Conservation (phyloP, 1,284 basidiomycete species). For the Melampsora americana region DNA sequence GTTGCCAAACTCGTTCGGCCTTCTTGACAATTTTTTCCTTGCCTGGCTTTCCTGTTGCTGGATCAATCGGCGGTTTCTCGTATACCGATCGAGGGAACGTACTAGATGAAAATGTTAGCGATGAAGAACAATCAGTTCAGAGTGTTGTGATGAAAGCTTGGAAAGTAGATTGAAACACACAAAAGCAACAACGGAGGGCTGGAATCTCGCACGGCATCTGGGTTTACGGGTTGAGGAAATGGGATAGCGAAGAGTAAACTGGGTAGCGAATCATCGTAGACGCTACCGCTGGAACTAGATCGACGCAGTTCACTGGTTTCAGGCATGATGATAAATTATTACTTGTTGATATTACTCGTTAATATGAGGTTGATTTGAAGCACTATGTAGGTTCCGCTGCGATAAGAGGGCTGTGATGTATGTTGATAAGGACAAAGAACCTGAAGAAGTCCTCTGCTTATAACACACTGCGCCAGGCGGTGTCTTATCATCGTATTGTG, state of each 20-base stretch:
- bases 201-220: slow-evolving; percentile 6
- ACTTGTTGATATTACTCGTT: too few relatives aligned
- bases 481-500: too few relatives aligned
- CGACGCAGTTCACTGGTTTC: too few relatives aligned
- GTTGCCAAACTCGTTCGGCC: slow-evolving; percentile 38
- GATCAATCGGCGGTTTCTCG: slow-evolving; percentile 22
- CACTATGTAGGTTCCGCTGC: too few relatives aligned
- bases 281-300: too few relatives aligned
- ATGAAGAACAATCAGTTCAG: background rate
- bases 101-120: background rate
- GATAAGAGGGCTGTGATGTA: too few relatives aligned
- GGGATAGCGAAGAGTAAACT: slow-evolving; percentile 35
- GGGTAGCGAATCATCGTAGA: background rate
- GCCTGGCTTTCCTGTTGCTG: slow-evolving; percentile 19
- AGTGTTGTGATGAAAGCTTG: background rate
- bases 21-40: slow-evolving; percentile 40
- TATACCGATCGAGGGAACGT: slow-evolving; percentile 40
- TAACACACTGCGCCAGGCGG: too few relatives aligned
- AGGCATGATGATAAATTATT: too few relatives aligned
- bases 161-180: slow-evolving; percentile 4
- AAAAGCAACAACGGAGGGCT: slow-evolving; percentile 38
- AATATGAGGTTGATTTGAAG: too few relatives aligned
- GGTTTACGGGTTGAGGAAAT: slow-evolving; percentile 15
- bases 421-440: too few relatives aligned
- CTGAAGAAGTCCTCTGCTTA: too few relatives aligned